Percentiles rank a stretch among this genome's conserved stretches.
Evolutionary conservation across 2,329 filamentous ascomycete species (phyloP).

Genomic region (Ophiocordyceps camponoti-saundersi): DNA sequence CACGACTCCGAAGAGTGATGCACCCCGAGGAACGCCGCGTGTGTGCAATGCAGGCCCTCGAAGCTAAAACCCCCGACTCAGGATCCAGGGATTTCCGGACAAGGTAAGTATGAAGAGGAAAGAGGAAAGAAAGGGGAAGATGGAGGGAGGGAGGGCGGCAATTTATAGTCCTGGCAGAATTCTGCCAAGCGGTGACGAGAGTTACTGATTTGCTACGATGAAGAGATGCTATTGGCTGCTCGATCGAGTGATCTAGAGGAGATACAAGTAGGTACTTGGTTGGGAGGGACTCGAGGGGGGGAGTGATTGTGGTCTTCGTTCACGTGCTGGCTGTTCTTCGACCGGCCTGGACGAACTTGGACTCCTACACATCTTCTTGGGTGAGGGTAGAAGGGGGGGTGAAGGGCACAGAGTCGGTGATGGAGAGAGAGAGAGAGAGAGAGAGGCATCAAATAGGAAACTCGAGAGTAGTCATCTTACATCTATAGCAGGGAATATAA

Average conservation of each 20-base stretch:
- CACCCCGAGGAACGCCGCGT: slow-evolving; percentile 25
- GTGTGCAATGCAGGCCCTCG: slow-evolving; percentile 36
- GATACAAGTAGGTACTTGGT: not conserved
- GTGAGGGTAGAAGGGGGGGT: too few species aligned
- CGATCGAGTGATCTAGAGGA: not conserved
- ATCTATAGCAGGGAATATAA: too few species aligned
- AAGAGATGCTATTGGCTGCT: not conserved
- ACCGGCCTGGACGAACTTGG: not conserved
- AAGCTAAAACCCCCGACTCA: slow-evolving; percentile 19
- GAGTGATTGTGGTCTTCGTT: not conserved
- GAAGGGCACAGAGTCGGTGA: not conserved
- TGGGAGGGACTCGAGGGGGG: not conserved
- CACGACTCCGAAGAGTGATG: slow-evolving; percentile 34
- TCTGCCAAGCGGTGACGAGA: slow-evolving; percentile 4
- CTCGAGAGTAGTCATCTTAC: too few species aligned
- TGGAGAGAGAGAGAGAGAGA: too few species aligned
- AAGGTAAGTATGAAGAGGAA: slow-evolving; percentile 35
- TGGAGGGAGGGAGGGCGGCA: not conserved
- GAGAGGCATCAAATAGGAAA: too few species aligned
- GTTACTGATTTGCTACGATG: not conserved
- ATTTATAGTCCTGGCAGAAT: slow-evolving; percentile 2
- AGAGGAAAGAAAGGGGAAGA: slow-evolving; percentile 7
- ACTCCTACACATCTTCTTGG: not conserved
- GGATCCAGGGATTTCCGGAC: slow-evolving; percentile 23
- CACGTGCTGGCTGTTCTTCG: not conserved